Percentiles rank a stretch among this genome's conserved stretches.
phyloP scores from a whole-genome alignment of 306 rosid genomes.

The Cucumis cinereus region DNA sequence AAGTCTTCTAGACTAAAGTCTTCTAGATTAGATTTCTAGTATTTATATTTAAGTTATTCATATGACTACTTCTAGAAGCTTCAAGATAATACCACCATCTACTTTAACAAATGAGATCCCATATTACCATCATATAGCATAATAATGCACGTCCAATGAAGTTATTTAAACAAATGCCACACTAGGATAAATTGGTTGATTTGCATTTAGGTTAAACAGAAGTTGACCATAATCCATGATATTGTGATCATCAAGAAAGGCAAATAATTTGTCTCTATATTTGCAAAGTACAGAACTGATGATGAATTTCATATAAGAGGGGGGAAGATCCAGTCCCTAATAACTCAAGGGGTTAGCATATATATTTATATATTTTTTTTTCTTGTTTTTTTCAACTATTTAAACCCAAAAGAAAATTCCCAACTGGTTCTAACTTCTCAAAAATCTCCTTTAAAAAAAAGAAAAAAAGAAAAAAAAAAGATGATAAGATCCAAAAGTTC shows the following conservation, averaged over 20 bases:
- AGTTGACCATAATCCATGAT: background rate
- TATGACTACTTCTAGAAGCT: too few species aligned
- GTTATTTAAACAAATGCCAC: too few species aligned
- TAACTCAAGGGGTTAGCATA: conserved; percentile 2
- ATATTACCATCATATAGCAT: too few species aligned
- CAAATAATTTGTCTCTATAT: background rate
- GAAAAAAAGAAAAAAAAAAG: background rate
- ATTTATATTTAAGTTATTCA: too few species aligned
- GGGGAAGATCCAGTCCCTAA: background rate
- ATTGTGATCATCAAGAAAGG: background rate
- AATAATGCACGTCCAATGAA: too few species aligned
- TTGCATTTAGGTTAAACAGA: background rate
- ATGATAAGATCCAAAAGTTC: conserved; percentile 1
- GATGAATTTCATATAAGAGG: background rate
- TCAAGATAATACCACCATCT: too few species aligned
- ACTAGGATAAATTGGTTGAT: too few species aligned
- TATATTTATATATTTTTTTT: background rate
- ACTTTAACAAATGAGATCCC: too few species aligned
- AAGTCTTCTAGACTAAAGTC: too few species aligned
- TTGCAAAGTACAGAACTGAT: background rate
- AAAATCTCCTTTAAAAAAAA: background rate
- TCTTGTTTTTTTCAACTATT: background rate
- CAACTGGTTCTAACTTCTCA: background rate
- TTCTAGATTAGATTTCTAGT: too few species aligned
- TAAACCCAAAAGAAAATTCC: background rate